Base-by-base conservation (phyloP, 2,329 filamentous ascomycete genomes). In the Orbilia blumenaviensis region DNA sequence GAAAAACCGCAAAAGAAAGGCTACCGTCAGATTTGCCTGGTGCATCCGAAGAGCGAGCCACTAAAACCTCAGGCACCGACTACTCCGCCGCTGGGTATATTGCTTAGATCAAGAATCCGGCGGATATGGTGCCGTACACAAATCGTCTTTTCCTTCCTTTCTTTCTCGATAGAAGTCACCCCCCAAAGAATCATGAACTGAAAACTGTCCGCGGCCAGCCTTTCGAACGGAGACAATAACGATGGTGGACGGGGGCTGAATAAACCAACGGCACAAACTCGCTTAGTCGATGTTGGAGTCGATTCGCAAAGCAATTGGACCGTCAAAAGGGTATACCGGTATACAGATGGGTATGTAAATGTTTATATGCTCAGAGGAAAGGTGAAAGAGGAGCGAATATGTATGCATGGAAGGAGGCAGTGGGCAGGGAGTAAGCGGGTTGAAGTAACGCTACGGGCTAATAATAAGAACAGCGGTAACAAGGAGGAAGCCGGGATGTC, bases 1-100 rank as follows among this genome's bases (percentile, higher is more conserved):
- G 68, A 66, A 12, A 56, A 46, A 25, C 52, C n/a, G 32, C 29
- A 56, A 56, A 23, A 38, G 32, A 34, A 5, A 50, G 56, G 61
- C 63, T 63, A 54, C 54, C 27, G 69, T 75, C 62, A 75, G 69
- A 75, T 63, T 34, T 56, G 69, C 42, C 62, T 63, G 18, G 54
- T 56, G 41, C 56, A 48, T 67, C 54, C 62, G 69, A 67, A 62
- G 41, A 62, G 36, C 69, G 62, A 67, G 42, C 63, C 41, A 32
- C 48, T 27, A 29, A 66, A 52, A 66, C 36, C 41, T 46, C 41
- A 32, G 56, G 41, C 56, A 61, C 52, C 18, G 12, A 38, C n/a
- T n/a, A n/a, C 52, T 56, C 32, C 52, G 12, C 29, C 32, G 10
- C 52, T 56, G 14, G 52, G 52, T 36, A 42, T 61, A 42, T 61